Percentiles rank a stretch among this genome's conserved stretches.
Conservation (phyloP, 2,329 filamentous ascomycete genomes). For the Clonostachys chloroleuca region DNA sequence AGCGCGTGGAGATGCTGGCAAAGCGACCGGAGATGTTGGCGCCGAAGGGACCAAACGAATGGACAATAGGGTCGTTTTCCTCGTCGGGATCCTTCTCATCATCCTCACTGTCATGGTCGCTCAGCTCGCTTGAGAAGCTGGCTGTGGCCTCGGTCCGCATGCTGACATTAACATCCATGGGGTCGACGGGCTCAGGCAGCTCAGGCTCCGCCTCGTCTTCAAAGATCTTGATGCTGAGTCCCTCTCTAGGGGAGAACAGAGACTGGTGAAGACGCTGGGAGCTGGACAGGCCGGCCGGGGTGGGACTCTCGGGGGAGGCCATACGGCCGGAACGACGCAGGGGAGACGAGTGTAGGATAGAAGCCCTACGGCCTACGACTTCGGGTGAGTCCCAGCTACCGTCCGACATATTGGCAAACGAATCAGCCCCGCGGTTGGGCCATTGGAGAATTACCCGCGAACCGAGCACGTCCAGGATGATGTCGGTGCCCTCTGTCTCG, state of each 20-base stretch:
- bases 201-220: slow-evolving; percentile 57
- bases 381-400: slow-evolving; percentile 62
- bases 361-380: slow-evolving; percentile 20
- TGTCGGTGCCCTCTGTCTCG: slow-evolving; percentile 80
- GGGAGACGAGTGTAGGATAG: slow-evolving; percentile 55
- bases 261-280: slow-evolving; percentile 37
- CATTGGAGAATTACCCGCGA: slow-evolving; percentile 85
- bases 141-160: slow-evolving; percentile 45
- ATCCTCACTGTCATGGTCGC: slow-evolving; percentile 51
- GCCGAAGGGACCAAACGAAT: slow-evolving; percentile 88
- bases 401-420: slow-evolving; percentile 51
- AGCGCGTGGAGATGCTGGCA: slow-evolving; percentile 69
- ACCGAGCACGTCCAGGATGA: slow-evolving; percentile 95
- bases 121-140: slow-evolving; percentile 53
- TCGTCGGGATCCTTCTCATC: slow-evolving; percentile 78
- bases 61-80: slow-evolving; percentile 89
- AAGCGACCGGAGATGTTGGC: slow-evolving; percentile 80
- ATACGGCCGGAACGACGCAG: slow-evolving; percentile 54
- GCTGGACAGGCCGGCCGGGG: slow-evolving; percentile 36
- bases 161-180: slow-evolving; percentile 28
- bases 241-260: slow-evolving; percentile 28
- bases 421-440: slow-evolving; percentile 57
- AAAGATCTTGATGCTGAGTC: slow-evolving; percentile 61
- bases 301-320: slow-evolving; percentile 70
- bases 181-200: slow-evolving; percentile 24